Percentiles rank a stretch among this genome's conserved stretches.
Evolutionary conservation across 257 asterid genomes (phyloP).

Genomic region (Ilex aquifolium): DNA sequence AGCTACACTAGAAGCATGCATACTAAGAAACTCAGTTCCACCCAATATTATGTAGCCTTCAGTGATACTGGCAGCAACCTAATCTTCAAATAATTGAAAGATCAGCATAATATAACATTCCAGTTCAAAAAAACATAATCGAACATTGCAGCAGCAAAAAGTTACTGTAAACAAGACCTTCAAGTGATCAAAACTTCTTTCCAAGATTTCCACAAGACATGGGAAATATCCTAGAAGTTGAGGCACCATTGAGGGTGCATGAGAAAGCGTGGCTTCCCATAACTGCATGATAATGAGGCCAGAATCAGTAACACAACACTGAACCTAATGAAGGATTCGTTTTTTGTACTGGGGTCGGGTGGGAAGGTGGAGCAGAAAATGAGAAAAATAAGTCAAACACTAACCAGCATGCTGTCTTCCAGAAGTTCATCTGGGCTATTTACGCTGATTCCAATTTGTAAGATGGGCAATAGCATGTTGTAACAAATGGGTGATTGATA

Average conservation of each 20-base stretch:
- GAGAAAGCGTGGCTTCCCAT: slow-evolving; percentile 92
- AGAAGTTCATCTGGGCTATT: slow-evolving; percentile 93
- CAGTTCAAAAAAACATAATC: slow-evolving; percentile 8
- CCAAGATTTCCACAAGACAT: slow-evolving; percentile 79
- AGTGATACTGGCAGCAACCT: slow-evolving; percentile 82
- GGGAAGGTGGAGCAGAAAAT: background rate
- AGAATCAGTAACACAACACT: background rate
- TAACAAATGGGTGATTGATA: slow-evolving; percentile 77
- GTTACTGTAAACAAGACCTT: slow-evolving; percentile 31
- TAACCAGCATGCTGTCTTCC: slow-evolving; percentile 93
- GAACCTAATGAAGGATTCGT: background rate
- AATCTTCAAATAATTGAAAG: slow-evolving; percentile 19
- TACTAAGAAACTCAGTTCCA: slow-evolving; percentile 64
- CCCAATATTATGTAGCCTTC: slow-evolving; percentile 90
- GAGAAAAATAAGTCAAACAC: slow-evolving; percentile 11
- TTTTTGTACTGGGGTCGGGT: background rate
- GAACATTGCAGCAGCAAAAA: too few species aligned
- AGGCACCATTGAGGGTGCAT: slow-evolving; percentile 84
- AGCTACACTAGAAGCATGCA: slow-evolving; percentile 71
- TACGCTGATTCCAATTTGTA: slow-evolving; percentile 53
- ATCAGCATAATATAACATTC: slow-evolving; percentile 18
- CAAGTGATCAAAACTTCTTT: slow-evolving; percentile 82
- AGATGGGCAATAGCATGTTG: slow-evolving; percentile 76
- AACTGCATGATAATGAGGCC: slow-evolving; percentile 41
- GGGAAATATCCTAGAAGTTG: slow-evolving; percentile 79